Conservation (phyloP, 805 yeast genomes). For the Zygosaccharomyces rouxii region DNA sequence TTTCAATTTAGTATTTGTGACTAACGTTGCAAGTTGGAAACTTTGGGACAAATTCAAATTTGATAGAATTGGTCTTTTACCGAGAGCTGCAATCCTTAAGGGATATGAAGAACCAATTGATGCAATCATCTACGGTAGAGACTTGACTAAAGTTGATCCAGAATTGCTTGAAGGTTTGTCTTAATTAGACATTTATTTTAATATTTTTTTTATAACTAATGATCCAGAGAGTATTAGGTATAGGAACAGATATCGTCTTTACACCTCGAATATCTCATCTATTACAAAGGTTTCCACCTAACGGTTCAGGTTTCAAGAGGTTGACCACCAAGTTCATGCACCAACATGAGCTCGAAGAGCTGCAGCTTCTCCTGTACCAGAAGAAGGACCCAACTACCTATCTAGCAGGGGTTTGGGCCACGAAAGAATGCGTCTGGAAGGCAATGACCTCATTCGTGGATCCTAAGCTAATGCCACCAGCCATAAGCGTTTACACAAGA, state of each 20-base stretch:
- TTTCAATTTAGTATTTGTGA: slow-evolving; percentile 80
- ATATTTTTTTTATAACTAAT: not conserved
- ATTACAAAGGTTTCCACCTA: slow-evolving; percentile 15
- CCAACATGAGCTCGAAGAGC: slow-evolving; percentile 13
- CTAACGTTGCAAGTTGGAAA: slow-evolving; percentile 66
- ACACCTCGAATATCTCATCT: slow-evolving; percentile 25
- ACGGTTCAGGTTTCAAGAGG: slow-evolving; percentile 10
- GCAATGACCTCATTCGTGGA: slow-evolving; percentile 19
- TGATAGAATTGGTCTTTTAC: slow-evolving; percentile 68
- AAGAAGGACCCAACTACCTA: slow-evolving; percentile 10
- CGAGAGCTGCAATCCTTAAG: slow-evolving; percentile 68
- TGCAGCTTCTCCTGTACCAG: slow-evolving; percentile 8
- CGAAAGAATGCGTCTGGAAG: slow-evolving; percentile 30
- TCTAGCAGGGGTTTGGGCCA: slow-evolving; percentile 33
- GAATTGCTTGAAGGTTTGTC: slow-evolving; percentile 24
- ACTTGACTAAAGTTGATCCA: slow-evolving; percentile 36
- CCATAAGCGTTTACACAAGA: slow-evolving; percentile 27
- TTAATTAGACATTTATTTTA: not conserved
- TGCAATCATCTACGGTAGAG: slow-evolving; percentile 75
- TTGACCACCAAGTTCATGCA: slow-evolving; percentile 31
- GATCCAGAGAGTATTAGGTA: slow-evolving; percentile 16
- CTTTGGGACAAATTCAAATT: slow-evolving; percentile 87
- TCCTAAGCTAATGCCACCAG: slow-evolving; percentile 23
- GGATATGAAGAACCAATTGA: slow-evolving; percentile 62
- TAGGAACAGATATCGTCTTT: slow-evolving; percentile 32